A percentile compares a stretch with the other conserved stretches of the same genome.
These are phyloP conservation scores for Brachypodium distachyon DNA, from an alignment of 202 grass and related monocot genomes.

Conservation along the genomic window DNA sequence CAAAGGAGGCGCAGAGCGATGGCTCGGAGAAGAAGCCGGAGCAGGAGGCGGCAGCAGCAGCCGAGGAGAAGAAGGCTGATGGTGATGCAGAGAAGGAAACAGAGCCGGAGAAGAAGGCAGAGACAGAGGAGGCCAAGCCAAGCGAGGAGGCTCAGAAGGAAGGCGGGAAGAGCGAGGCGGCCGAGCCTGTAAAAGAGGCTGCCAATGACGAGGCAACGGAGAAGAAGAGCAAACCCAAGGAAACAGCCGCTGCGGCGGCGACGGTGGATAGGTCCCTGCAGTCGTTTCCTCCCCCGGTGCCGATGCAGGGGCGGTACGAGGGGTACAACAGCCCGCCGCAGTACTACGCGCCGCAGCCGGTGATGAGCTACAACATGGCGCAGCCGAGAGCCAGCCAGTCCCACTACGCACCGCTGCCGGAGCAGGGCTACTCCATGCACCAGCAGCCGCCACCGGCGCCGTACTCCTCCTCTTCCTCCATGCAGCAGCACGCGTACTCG, in stretches of 20 bases:
- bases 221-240: conserved; percentile 20
- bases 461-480: conserved; percentile 36
- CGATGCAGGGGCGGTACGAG: conserved; percentile 13
- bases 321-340: background rate
- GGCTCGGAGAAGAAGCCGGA: conserved; percentile 13
- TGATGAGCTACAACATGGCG: conserved; percentile 65
- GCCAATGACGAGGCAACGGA: conserved; percentile 14
- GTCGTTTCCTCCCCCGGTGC: background rate
- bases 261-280: conserved; percentile 8
- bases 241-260: background rate
- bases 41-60: background rate
- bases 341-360: conserved; percentile 32
- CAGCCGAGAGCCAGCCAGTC: conserved; percentile 54
- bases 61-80: background rate
- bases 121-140: conserved; percentile 14
- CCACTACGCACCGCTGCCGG: conserved; percentile 37
- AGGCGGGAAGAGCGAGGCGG: background rate
- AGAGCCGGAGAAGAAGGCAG: conserved; percentile 10
- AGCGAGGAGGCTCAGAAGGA: conserved; percentile 26
- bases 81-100: conserved; percentile 19
- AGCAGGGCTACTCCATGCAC: background rate
- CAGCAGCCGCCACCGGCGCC: background rate
- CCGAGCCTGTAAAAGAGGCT: conserved; percentile 2
- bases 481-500: background rate
- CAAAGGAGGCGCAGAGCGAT: background rate